Evolutionary conservation across 148 eudicot species (phyloP), one percentile per base, ranked within the genome.

Genomic region (Vaccinium darrowii): DNA sequence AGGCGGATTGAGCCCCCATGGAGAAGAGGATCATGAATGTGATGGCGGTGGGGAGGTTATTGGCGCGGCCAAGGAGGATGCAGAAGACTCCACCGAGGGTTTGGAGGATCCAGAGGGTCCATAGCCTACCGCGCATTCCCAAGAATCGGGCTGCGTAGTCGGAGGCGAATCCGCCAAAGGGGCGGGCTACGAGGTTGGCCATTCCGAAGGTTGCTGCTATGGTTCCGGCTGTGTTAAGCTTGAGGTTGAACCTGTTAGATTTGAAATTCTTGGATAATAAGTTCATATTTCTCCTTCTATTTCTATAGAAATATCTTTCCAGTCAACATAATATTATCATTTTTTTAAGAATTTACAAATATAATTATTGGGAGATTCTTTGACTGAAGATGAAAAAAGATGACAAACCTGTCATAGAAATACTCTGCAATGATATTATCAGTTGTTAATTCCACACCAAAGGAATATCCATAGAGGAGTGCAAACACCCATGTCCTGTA

Each of bases 121-220:
- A 95, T 0, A 95, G 86, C 4, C 98, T 87, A 0, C 98, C 98
- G 43, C 98, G 87, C 98, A 96, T 96, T 0, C 98, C 98, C 74
- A 93, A 92, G 54, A 74, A 58, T 1, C 86, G 75, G 9, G 95
- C 93, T 12, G 91, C 87, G 5, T 53, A 63, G 84, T 96, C 98
- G 0, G 98, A 94, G 2, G 91, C 92, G 1, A 83, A 81, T 25
- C 98, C 98, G 0, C 98, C 98, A 0, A 91, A 80, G 1, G 95
- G 98, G 0, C 97, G 92, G 0, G 98, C 85, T 7, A 86, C 51
- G 12, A 94, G 47, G 88, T 94, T 96, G 0, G 95, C 91, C 95
- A 96, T 89, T 4, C 98, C 98, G 43, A 92, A 94, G 62, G 92
- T 85, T 0, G 98, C 98, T 0, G 98, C 98, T 5, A 94, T 85